A percentile compares a stretch with the other conserved stretches of the same genome.
These are phyloP conservation scores for Carex sylvatica DNA, from an alignment of 202 grass and related monocot species.

Conservation along the genomic window DNA sequence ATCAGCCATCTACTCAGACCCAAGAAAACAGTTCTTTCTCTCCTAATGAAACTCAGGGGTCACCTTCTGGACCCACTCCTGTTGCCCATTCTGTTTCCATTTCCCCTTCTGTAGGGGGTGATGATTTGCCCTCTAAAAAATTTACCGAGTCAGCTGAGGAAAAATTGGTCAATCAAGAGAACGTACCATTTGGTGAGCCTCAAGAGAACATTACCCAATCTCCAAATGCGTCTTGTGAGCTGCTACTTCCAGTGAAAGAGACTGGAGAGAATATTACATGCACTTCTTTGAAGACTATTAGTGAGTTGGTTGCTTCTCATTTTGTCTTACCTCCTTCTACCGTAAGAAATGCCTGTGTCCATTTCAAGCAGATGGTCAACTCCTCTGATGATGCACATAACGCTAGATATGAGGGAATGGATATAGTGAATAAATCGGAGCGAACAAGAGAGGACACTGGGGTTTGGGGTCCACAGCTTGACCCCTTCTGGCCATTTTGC, in stretches of 20 bases:
- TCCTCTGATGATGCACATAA: slow-evolving; percentile 23
- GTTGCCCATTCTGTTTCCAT: neutral
- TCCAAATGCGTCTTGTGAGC: neutral
- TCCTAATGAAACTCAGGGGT: neutral
- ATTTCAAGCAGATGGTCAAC: slow-evolving; percentile 48
- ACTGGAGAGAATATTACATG: neutral
- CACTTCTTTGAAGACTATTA: neutral
- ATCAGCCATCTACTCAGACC: neutral
- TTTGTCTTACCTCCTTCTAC: slow-evolving; percentile 21
- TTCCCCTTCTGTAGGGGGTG: neutral
- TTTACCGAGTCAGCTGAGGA: slow-evolving; percentile 15
- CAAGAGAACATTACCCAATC: neutral
- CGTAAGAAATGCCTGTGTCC: slow-evolving; percentile 59
- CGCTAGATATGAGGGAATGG: slow-evolving; percentile 27
- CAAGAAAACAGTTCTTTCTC: neutral
- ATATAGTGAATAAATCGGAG: slow-evolving; percentile 31
- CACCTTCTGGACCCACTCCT: neutral
- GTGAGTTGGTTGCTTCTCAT: slow-evolving; percentile 15
- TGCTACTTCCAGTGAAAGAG: neutral
- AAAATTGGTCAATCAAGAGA: slow-evolving; percentile 8
- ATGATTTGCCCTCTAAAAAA: neutral
- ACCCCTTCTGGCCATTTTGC: slow-evolving; percentile 96
- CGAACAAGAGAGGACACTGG: slow-evolving; percentile 34
- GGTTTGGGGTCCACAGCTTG: slow-evolving; percentile 32
- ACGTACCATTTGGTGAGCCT: neutral